Evolutionary conservation across 768 basidiomycete genomes (phyloP).

Genomic region (Lactarius vividus): DNA sequence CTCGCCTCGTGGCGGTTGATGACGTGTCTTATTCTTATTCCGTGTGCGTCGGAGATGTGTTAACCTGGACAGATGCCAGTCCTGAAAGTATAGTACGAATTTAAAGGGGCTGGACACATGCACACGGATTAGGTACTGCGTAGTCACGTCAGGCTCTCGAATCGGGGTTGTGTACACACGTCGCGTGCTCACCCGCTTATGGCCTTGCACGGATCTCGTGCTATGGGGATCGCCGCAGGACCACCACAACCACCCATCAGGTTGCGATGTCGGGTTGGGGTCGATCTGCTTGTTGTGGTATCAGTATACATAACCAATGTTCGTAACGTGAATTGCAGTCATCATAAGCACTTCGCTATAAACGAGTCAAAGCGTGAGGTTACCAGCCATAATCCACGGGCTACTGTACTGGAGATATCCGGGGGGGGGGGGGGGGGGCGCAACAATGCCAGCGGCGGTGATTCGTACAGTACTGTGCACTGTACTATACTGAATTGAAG

Average conservation of each 20-base stretch:
- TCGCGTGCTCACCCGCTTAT: not conserved
- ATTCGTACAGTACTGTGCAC: not conserved
- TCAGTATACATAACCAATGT: not conserved
- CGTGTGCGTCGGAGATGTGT: constrained; percentile 13
- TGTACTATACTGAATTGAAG: not conserved
- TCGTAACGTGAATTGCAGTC: not conserved
- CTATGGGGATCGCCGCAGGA: not conserved
- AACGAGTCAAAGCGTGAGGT: not conserved
- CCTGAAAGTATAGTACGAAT: not conserved
- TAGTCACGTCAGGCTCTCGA: not conserved
- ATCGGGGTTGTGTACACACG: not conserved
- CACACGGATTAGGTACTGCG: not conserved
- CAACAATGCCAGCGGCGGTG: not conserved
- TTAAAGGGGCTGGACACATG: not conserved
- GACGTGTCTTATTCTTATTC: not conserved
- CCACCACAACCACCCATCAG: not conserved
- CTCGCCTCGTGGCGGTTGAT: not conserved
- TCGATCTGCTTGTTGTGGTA: not conserved
- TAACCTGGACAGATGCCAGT: not conserved
- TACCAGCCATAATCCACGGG: not conserved
- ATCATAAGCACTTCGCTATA: not conserved
- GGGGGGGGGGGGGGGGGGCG: not conserved
- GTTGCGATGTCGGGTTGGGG: not conserved
- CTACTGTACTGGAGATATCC: not conserved
- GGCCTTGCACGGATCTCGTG: not conserved